Percentiles rank a stretch among this genome's conserved stretches.
These are phyloP conservation scores for Cladorrhinum sp. DNA, from an alignment of 2,329 filamentous ascomycete genomes.

Conservation along the genomic window DNA sequence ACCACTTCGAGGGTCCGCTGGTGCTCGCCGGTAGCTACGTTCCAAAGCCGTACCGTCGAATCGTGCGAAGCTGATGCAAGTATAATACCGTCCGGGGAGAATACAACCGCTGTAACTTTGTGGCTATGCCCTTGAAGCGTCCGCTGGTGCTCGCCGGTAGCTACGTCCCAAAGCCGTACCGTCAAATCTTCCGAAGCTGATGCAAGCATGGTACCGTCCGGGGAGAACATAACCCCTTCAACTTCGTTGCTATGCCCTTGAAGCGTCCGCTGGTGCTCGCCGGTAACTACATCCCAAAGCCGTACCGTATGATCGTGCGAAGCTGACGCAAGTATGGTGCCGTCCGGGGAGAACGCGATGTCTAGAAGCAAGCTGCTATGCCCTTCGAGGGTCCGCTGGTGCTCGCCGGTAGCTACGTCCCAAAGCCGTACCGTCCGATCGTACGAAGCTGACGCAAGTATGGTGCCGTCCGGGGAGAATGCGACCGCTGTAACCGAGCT, in stretches of 20 bases:
- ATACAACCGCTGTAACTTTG: conserved; percentile 19
- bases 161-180: conserved; percentile 19
- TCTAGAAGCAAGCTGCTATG: conserved; percentile 12
- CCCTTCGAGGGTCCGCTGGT: conserved; percentile 20
- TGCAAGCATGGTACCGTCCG: conserved; percentile 16
- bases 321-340: conserved; percentile 11
- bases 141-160: conserved; percentile 5
- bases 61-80: conserved; percentile 14
- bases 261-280: conserved; percentile 14
- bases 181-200: conserved; percentile 11
- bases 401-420: conserved; percentile 18
- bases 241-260: conserved; percentile 17
- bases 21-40: conserved; percentile 10
- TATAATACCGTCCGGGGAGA: conserved; percentile 22
- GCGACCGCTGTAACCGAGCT: conserved; percentile 8
- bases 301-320: conserved; percentile 11
- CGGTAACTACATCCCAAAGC: conserved; percentile 18
- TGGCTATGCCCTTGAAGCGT: conserved; percentile 20
- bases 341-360: conserved; percentile 25
- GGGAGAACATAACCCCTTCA: conserved; percentile 24
- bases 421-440: conserved; percentile 14
- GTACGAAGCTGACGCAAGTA: conserved; percentile 10
- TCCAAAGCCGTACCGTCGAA: conserved; percentile 16
- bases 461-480: conserved; percentile 15
- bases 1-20: conserved; percentile 21